phyloP scores from a whole-genome alignment of 1,284 basidiomycete genomes.

The Tremellales sp. region DNA sequence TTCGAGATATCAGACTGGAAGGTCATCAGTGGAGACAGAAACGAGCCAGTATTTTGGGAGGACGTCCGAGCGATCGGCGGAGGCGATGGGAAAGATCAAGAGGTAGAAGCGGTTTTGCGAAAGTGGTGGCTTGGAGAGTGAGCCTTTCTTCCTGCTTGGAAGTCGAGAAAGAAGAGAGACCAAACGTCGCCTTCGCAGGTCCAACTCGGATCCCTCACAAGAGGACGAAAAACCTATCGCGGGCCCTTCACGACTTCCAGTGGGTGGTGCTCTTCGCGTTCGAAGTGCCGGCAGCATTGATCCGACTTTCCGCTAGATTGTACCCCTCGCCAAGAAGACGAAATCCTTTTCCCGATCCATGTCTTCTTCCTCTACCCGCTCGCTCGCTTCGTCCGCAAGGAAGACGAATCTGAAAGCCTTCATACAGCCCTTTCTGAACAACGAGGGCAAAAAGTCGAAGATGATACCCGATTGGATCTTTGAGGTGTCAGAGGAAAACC shows the following conservation, averaged over 20 bases:
- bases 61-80: slow-evolving; percentile 12
- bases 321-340: too few relatives aligned
- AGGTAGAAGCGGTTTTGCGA: slow-evolving; percentile 19
- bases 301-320: too few relatives aligned
- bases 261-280: slow-evolving; percentile 5
- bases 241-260: slow-evolving; percentile 2
- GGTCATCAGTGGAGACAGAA: slow-evolving; percentile 17
- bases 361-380: too few relatives aligned
- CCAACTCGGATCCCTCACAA: slow-evolving; percentile 14
- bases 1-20: slow-evolving; percentile 27
- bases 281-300: too few relatives aligned
- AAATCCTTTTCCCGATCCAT: too few relatives aligned
- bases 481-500: slow-evolving; percentile 13
- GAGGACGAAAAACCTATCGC: slow-evolving; percentile 3
- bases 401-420: neutral
- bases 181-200: too few relatives aligned
- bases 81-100: slow-evolving; percentile 13
- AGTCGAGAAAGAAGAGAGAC: too few relatives aligned
- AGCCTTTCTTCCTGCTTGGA: slow-evolving; percentile 7
- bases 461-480: slow-evolving; percentile 36
- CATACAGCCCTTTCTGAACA: slow-evolving; percentile 15
- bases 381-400: too few relatives aligned
- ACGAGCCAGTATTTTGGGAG: slow-evolving; percentile 24
- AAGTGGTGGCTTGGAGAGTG: slow-evolving; percentile 40
- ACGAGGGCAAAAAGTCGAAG: slow-evolving; percentile 7